Conservation (phyloP, 805 yeast genomes). For the Lipomyces chichibuensis region DNA sequence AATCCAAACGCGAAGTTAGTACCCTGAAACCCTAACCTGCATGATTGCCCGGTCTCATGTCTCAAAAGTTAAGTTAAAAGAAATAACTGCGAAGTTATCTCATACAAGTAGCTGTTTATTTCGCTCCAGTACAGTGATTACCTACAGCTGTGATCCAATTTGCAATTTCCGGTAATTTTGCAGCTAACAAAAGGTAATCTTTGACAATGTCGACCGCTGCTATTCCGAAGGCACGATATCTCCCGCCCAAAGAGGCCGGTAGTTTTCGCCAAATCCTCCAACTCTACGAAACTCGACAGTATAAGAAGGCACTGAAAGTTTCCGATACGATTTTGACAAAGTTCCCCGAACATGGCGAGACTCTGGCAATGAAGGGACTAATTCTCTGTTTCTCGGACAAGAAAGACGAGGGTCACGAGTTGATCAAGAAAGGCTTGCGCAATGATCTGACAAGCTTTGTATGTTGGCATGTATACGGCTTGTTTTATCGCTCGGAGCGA, state of each 20-base stretch:
- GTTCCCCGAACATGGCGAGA: conserved; percentile 73
- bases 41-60: no score
- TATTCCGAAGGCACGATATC: conserved; percentile 40
- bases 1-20: no score
- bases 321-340: conserved; percentile 78
- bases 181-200: background rate
- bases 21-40: background rate
- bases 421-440: conserved; percentile 62
- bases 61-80: no score
- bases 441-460: conserved; percentile 67
- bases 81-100: no score
- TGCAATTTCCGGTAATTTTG: background rate
- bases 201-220: conserved; percentile 15
- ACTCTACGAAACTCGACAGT: conserved; percentile 81
- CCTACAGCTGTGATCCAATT: background rate
- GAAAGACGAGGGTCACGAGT: conserved; percentile 63
- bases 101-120: no score
- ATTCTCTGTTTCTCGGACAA: conserved; percentile 60
- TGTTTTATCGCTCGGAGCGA: conserved; percentile 70
- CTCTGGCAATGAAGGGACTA: conserved; percentile 83
- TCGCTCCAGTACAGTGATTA: background rate
- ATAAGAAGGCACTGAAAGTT: conserved; percentile 78
- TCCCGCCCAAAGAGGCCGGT: conserved; percentile 65
- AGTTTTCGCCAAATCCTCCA: conserved; percentile 80
- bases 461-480: conserved; percentile 83